Percentiles rank a stretch among this genome's conserved stretches.
phyloP scores from a whole-genome alignment of 805 yeast species.

The Spathaspora passalidarum region DNA sequence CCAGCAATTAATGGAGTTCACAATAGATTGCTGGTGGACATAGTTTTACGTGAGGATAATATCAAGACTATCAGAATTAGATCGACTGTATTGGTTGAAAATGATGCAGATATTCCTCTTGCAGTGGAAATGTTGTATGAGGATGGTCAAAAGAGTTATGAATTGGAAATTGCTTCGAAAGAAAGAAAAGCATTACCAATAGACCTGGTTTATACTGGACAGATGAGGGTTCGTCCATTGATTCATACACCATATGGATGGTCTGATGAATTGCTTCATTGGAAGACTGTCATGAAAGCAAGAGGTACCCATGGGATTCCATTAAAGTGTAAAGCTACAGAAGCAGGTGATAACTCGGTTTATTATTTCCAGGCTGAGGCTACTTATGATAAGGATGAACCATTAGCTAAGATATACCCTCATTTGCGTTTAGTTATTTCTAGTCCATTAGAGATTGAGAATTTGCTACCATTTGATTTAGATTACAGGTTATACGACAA shows the following conservation, averaged over 20 bases:
- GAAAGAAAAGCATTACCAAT: constrained; percentile 70
- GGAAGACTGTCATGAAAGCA: constrained; percentile 57
- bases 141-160: constrained; percentile 29
- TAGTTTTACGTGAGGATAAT: constrained; percentile 67
- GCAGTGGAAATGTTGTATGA: constrained; percentile 41
- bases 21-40: constrained; percentile 70
- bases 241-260: constrained; percentile 57
- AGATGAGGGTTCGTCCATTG: constrained; percentile 61
- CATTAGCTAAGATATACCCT: constrained; percentile 74
- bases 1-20: constrained; percentile 67
- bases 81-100: constrained; percentile 70
- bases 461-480: constrained; percentile 79
- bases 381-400: constrained; percentile 59
- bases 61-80: constrained; percentile 75
- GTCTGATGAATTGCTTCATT: constrained; percentile 60
- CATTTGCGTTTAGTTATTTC: constrained; percentile 74
- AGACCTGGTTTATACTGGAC: constrained; percentile 56
- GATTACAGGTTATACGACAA: constrained; percentile 76
- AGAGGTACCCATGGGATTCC: constrained; percentile 36
- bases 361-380: constrained; percentile 77
- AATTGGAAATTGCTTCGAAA: constrained; percentile 49
- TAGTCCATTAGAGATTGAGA: constrained; percentile 84
- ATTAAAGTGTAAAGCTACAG: constrained; percentile 55
- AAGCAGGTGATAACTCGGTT: constrained; percentile 36
- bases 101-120: constrained; percentile 58